Percentiles rank a stretch among this genome's conserved stretches.
Evolutionary conservation across 2,329 filamentous ascomycete species (phyloP).

Genomic region (Arthrinium phaeospermum): DNA sequence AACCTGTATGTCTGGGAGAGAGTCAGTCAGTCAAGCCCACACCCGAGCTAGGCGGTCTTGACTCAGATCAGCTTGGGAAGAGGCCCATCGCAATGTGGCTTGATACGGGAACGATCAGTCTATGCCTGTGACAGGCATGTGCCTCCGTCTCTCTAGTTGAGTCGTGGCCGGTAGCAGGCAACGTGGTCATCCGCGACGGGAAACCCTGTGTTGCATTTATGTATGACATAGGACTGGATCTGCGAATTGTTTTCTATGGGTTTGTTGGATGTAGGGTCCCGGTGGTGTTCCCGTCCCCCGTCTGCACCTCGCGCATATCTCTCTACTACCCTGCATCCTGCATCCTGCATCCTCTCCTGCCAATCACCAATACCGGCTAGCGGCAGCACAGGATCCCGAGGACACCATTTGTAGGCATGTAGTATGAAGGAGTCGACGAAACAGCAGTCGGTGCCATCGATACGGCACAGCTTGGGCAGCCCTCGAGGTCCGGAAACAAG

Average conservation of each 20-base stretch:
- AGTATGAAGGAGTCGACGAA: background rate
- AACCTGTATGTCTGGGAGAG: conserved; percentile 4
- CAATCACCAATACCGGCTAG: background rate
- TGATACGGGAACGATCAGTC: conserved; percentile 1
- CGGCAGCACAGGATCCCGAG: background rate
- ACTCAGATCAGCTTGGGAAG: background rate
- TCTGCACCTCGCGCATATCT: background rate
- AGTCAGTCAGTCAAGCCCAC: conserved; percentile 13
- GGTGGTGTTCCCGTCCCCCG: conserved; percentile 7
- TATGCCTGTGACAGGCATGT: conserved; percentile 11
- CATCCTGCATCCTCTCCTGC: background rate
- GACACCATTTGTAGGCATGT: background rate
- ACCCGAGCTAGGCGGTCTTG: background rate
- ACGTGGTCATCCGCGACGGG: conserved; percentile 1
- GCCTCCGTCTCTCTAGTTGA: background rate
- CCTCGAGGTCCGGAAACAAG: conserved; percentile 1
- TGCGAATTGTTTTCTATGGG: background rate
- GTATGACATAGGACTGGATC: background rate
- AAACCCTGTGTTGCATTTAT: background rate
- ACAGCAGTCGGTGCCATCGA: background rate
- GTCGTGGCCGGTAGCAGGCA: background rate
- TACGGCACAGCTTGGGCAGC: background rate
- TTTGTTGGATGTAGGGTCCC: conserved; percentile 13
- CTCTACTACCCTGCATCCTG: background rate
- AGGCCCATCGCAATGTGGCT: background rate